Base-by-base conservation (phyloP, 192 early-diverging fungal species). In the Coemansia sp. region DNA sequence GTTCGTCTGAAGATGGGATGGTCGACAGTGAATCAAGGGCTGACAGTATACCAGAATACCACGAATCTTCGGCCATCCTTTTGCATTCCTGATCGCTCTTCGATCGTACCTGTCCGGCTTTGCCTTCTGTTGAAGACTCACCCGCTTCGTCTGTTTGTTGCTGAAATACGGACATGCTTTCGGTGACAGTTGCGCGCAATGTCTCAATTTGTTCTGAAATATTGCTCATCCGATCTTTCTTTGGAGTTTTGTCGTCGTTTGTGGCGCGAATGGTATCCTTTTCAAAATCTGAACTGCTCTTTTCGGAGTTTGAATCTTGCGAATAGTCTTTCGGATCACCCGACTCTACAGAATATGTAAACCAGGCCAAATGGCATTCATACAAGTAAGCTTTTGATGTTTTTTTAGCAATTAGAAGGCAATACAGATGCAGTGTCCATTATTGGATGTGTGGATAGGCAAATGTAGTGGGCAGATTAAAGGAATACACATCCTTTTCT, bases 31-130 rank as follows among this genome's bases (percentile, higher is more conserved):
- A 29, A 7, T 16, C 26, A 53, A 53, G 51, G 8, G 29, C 13
- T 16, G 51, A 53, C 12, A 53, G 26, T 9, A 53, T 53, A 15
- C 51, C 51, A 29, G 51, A 53, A 53, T 53, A 26, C 51, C 51
- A 53, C 7, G 51, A 53, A 28, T 53, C 51, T 9, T 53, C 26
- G 7, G 25, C 2, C 51, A 30, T 26, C 2, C 16, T 16, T 13
- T 28, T 26, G 10, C 10, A 6, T 2, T 29, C 18, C 25, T 53
- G 26, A 29, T 10, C 51, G 25, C 7, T 28, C 10, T 30, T 53
- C 18, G 23, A 12, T 29, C 29, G 10, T 21, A 13, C 1, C 7
- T 53, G 26, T 6, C 7, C 13, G 20, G 10, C 7, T 30, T 53
- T 7, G 51, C 6, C 10, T 28, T 26, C 16, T 5, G 51, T 10